phyloP scores from a whole-genome alignment of 352 stramenopile genomes.

The Pythium guiyangense region DNA sequence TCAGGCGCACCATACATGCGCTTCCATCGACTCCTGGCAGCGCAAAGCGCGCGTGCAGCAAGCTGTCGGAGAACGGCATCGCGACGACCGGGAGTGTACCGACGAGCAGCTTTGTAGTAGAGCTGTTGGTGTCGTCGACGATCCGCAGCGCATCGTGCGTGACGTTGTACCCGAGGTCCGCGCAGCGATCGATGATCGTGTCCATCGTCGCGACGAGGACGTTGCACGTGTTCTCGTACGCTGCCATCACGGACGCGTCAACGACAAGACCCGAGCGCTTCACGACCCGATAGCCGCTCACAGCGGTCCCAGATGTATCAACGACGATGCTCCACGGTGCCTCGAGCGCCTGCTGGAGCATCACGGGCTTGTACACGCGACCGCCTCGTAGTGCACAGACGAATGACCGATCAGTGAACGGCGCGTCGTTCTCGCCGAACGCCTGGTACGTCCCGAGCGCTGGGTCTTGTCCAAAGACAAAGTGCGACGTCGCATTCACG shows the following conservation, averaged over 20 bases:
- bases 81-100: slow-evolving; percentile 22
- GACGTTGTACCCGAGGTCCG: slow-evolving; percentile 21
- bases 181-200: slow-evolving; percentile 16
- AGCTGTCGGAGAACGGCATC: slow-evolving; percentile 31
- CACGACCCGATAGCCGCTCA: slow-evolving; percentile 7
- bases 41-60: slow-evolving; percentile 7
- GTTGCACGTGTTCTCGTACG: slow-evolving; percentile 16
- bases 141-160: slow-evolving; percentile 16
- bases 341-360: too few species aligned
- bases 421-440: too few species aligned
- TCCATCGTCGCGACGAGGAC: slow-evolving; percentile 13
- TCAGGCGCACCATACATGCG: slow-evolving; percentile 23
- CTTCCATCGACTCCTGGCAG: slow-evolving; percentile 20
- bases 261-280: neutral
- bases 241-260: neutral
- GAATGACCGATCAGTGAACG: too few species aligned
- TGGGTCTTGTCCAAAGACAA: too few species aligned
- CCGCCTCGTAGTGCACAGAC: too few species aligned
- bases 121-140: slow-evolving; percentile 14
- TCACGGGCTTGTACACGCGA: too few species aligned
- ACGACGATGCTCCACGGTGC: slow-evolving; percentile 21
- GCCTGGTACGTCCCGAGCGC: too few species aligned
- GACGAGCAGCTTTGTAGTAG: slow-evolving; percentile 8
- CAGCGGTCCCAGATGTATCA: slow-evolving; percentile 3
- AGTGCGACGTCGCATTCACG: too few species aligned